Percentiles rank a stretch among this genome's conserved stretches.
Conservation (phyloP, 129 eudicot species). For the Oenanthe sinensis region DNA sequence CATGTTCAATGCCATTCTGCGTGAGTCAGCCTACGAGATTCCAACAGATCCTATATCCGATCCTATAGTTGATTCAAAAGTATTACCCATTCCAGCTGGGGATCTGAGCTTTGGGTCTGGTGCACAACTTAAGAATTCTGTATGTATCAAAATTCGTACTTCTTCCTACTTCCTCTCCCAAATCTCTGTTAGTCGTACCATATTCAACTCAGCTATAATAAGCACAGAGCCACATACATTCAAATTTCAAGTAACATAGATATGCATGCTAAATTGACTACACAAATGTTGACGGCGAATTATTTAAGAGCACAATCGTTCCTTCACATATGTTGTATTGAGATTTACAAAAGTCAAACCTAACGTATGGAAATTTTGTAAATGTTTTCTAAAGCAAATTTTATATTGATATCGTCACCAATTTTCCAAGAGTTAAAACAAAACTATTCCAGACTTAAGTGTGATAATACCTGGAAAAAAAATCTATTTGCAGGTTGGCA, state of each 20-base stretch:
- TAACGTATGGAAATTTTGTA: not conserved
- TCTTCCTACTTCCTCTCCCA: not conserved
- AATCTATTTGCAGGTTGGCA: conserved; percentile 55
- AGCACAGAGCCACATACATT: not conserved
- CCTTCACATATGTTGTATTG: not conserved
- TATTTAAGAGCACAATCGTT: not conserved
- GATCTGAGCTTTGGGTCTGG: conserved; percentile 95
- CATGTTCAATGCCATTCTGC: conserved; percentile 96
- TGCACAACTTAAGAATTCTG: conserved; percentile 92
- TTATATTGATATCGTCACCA: not conserved
- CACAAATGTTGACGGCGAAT: not conserved
- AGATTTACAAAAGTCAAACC: conserved; percentile 8
- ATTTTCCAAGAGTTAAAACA: not conserved
- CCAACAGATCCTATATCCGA: conserved; percentile 98
- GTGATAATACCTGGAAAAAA: conserved; percentile 1
- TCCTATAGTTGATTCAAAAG: conserved; percentile 85
- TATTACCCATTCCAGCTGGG: conserved; percentile 93
- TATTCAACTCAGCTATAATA: not conserved
- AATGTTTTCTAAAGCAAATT: no score
- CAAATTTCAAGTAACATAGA: not conserved
- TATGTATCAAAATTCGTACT: conserved; percentile 24
- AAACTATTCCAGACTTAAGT: not conserved
- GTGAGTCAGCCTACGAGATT: conserved; percentile 88
- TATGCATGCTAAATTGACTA: not conserved
- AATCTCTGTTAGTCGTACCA: not conserved